Percentiles rank a stretch among this genome's conserved stretches.
Evolutionary conservation across 306 rosid genomes (phyloP).

Genomic region (Corylus americana): DNA sequence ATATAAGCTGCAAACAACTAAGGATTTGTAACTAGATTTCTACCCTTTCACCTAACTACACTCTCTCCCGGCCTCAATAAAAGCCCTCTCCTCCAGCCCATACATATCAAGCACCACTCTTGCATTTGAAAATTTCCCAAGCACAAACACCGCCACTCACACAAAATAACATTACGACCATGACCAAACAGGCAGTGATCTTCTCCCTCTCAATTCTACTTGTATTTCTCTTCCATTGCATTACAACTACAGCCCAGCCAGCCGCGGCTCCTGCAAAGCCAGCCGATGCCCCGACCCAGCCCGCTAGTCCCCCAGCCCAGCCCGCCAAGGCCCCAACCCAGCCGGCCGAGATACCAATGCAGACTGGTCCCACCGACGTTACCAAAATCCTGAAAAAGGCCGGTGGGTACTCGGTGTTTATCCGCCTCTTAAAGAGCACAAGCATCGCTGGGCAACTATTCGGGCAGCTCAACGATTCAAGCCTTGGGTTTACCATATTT

Average conservation of each 20-base stretch:
- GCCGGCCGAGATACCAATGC: neutral
- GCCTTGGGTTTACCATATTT: constrained; percentile 32
- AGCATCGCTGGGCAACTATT: constrained; percentile 26
- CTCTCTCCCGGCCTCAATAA: constrained; percentile 33
- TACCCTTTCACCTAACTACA: constrained; percentile 29
- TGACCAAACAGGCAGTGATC: constrained; percentile 24
- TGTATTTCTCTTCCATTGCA: neutral
- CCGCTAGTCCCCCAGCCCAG: neutral
- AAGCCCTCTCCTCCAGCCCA: constrained; percentile 8
- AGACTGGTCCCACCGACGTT: constrained; percentile 23
- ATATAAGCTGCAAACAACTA: constrained; percentile 28
- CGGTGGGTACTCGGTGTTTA: constrained; percentile 28
- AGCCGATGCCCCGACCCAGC: neutral
- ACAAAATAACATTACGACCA: neutral
- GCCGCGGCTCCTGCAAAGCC: neutral
- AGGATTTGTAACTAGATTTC: constrained; percentile 28
- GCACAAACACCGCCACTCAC: neutral
- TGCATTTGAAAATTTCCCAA: neutral
- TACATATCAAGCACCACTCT: constrained; percentile 25
- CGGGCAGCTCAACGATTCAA: constrained; percentile 38
- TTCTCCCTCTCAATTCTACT: constrained; percentile 11
- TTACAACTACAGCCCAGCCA: constrained; percentile 4
- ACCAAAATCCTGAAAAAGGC: constrained; percentile 40
- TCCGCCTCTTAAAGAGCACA: constrained; percentile 40
- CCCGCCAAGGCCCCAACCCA: neutral